phyloP scores from a whole-genome alignment of 2,329 filamentous ascomycete species.

The Aspergillus thermomutatus region DNA sequence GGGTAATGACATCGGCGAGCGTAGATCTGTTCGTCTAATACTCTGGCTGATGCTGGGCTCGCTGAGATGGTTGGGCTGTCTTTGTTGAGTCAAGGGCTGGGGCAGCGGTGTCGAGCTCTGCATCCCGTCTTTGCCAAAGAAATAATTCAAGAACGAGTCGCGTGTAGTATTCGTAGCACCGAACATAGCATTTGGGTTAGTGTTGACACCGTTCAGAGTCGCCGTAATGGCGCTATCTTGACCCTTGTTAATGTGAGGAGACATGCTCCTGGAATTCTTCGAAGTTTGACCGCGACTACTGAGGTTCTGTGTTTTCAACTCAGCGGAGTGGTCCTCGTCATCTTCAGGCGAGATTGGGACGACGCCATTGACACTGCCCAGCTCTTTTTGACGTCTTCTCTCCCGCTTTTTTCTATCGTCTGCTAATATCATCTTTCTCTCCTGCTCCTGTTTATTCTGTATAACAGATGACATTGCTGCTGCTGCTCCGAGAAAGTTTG shows the following conservation, averaged over 20 bases:
- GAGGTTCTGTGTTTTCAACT: slow-evolving; percentile 50
- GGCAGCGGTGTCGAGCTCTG: slow-evolving; percentile 44
- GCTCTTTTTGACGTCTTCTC: slow-evolving; percentile 75
- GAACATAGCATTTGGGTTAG: slow-evolving; percentile 61
- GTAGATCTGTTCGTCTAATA: slow-evolving; percentile 63
- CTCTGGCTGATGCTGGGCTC: slow-evolving; percentile 83
- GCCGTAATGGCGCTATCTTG: slow-evolving; percentile 65
- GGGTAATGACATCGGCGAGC: slow-evolving; percentile 43
- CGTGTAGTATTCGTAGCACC: slow-evolving; percentile 62
- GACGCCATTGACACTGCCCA: slow-evolving; percentile 69
- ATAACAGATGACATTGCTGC: slow-evolving; percentile 98
- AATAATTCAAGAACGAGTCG: slow-evolving; percentile 97
- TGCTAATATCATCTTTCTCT: slow-evolving; percentile 73
- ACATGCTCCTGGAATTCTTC: slow-evolving; percentile 72
- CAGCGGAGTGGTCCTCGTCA: slow-evolving; percentile 61
- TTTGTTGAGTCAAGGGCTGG: slow-evolving; percentile 42
- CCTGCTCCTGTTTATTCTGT: slow-evolving; percentile 87
- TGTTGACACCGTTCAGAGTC: slow-evolving; percentile 64
- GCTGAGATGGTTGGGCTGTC: slow-evolving; percentile 73
- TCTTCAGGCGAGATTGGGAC: slow-evolving; percentile 59
- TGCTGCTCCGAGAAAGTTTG: slow-evolving; percentile 94
- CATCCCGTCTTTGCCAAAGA: slow-evolving; percentile 86
- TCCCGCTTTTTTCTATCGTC: slow-evolving; percentile 87
- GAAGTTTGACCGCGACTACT: slow-evolving; percentile 59
- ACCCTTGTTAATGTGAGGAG: slow-evolving; percentile 65